These are phyloP conservation scores for Backusella luteola DNA, from an alignment of 192 early-diverging fungal species.

Conservation along the genomic window DNA sequence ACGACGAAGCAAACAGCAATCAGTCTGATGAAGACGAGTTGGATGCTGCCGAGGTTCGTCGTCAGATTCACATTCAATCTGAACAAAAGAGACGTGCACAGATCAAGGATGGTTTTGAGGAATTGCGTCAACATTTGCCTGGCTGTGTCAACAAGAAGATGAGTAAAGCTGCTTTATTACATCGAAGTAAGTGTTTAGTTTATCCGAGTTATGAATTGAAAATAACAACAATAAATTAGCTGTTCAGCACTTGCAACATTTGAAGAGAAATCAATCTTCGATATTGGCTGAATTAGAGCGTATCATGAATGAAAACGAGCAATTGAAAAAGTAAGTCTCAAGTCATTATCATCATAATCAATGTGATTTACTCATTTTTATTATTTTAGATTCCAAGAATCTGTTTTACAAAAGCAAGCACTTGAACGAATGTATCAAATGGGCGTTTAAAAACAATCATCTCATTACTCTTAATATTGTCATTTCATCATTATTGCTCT, in stretches of 20 bases:
- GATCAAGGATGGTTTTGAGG: slow-evolving; percentile 45
- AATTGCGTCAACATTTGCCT: slow-evolving; percentile 39
- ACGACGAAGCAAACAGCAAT: slow-evolving; percentile 1
- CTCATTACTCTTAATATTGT: background rate
- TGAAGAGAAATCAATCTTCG: slow-evolving; percentile 34
- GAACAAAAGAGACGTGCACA: slow-evolving; percentile 47
- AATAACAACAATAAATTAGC: slow-evolving; percentile 7
- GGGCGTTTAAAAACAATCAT: background rate
- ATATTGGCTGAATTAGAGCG: slow-evolving; percentile 29
- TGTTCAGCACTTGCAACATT: slow-evolving; percentile 39
- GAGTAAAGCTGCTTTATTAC: slow-evolving; percentile 42
- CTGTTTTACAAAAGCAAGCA: slow-evolving; percentile 32
- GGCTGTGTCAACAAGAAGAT: slow-evolving; percentile 38
- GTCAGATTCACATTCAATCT: slow-evolving; percentile 45
- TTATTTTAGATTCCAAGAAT: slow-evolving; percentile 33
- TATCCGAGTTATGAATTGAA: background rate
- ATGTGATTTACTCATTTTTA: background rate
- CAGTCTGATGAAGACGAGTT: slow-evolving; percentile 18
- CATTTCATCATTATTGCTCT: background rate
- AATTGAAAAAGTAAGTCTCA: slow-evolving; percentile 17
- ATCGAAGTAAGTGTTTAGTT: slow-evolving; percentile 26
- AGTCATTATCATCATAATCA: background rate
- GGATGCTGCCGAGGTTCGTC: slow-evolving; percentile 37
- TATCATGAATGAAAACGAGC: slow-evolving; percentile 18
- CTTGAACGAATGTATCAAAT: slow-evolving; percentile 36